Evolutionary conservation across 225 moss, liverwort and hornwort species (phyloP), one percentile per base, ranked within the genome.

Genomic region (Asterella californica): DNA sequence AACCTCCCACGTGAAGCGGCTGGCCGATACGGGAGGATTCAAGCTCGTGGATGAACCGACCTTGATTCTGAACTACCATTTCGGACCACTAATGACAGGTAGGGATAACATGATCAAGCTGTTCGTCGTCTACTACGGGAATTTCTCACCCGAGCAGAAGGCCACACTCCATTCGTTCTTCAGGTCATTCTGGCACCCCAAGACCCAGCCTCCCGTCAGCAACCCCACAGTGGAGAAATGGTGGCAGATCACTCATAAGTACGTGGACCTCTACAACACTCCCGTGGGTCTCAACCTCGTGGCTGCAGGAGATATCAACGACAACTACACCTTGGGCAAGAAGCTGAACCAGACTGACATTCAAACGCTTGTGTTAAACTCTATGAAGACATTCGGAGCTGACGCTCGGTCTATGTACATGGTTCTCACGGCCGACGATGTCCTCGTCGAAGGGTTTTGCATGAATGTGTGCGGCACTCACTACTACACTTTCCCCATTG

Each of bases 81-180:
- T 85, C 48, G 89, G 88, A 2, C 88, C 88, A 48, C 80, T 85
- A 6, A 76, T 89, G 37, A 83, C 88, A 9, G 88, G 86, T 4
- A 78, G 74, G 52, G 70, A 85, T 47, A 84, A 87, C 60, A 53
- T 83, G 62, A 74, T 85, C 82, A 84, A 88, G 69, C 82, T 92
- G 22, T 83, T 85, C n/a, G 78, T 92, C 24, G 81, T 90, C 63
- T 92, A 81, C 79, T 92, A 92, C 55, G 90, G 90, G 54, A 54
- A 68, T 12, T 89, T 89, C 65, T 75, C 83, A 17, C 78, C 79
- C 65, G 45, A 55, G 53, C 89, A 87, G 74, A 80, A 87, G 1
- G 53, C 69, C 17, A 83, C 79, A 19, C 59, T 92, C 53, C 81
- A 84, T 38, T 71, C 76, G 29, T 92, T 92, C 84, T 78, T 92